Percentiles rank a stretch among this genome's conserved stretches.
Conservation (phyloP, 352 stramenopile genomes). For the Globisporangium splendens region DNA sequence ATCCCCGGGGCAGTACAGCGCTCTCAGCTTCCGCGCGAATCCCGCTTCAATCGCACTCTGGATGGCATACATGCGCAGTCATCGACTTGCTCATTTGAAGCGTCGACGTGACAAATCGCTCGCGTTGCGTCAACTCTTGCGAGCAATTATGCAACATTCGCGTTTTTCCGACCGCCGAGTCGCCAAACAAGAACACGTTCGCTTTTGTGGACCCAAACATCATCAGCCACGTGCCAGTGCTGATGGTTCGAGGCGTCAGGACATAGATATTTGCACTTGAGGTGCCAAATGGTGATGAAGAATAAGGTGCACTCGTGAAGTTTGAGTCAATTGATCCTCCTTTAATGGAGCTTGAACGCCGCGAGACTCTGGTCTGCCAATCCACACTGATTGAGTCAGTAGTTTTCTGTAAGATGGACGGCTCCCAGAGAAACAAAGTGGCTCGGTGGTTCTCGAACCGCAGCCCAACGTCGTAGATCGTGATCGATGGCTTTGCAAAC, state of each 20-base stretch:
- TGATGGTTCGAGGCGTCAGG: slow-evolving; percentile 33
- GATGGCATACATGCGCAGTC: slow-evolving; percentile 27
- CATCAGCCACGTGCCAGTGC: slow-evolving; percentile 31
- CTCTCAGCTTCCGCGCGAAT: slow-evolving; percentile 50
- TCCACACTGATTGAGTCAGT: slow-evolving; percentile 18
- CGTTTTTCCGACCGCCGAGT: slow-evolving; percentile 51
- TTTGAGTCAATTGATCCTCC: background rate
- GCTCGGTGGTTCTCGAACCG: slow-evolving; percentile 27
- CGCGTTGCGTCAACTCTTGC: slow-evolving; percentile 24
- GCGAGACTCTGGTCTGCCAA: slow-evolving; percentile 19
- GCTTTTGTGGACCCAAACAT: slow-evolving; percentile 34
- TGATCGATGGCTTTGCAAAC: slow-evolving; percentile 14
- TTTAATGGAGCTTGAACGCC: slow-evolving; percentile 20
- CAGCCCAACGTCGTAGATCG: slow-evolving; percentile 41
- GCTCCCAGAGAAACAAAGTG: slow-evolving; percentile 27
- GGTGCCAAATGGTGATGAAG: background rate
- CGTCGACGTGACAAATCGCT: slow-evolving; percentile 26
- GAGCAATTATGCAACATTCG: slow-evolving; percentile 36
- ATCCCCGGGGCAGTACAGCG: slow-evolving; percentile 44
- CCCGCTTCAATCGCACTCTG: slow-evolving; percentile 34
- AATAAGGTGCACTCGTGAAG: background rate
- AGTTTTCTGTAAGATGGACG: slow-evolving; percentile 5
- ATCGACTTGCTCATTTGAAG: slow-evolving; percentile 32
- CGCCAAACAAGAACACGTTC: slow-evolving; percentile 46
- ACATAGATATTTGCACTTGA: slow-evolving; percentile 38